Base-by-base conservation (phyloP, 176 grass and related monocot species). In the Pharus latifolius region DNA sequence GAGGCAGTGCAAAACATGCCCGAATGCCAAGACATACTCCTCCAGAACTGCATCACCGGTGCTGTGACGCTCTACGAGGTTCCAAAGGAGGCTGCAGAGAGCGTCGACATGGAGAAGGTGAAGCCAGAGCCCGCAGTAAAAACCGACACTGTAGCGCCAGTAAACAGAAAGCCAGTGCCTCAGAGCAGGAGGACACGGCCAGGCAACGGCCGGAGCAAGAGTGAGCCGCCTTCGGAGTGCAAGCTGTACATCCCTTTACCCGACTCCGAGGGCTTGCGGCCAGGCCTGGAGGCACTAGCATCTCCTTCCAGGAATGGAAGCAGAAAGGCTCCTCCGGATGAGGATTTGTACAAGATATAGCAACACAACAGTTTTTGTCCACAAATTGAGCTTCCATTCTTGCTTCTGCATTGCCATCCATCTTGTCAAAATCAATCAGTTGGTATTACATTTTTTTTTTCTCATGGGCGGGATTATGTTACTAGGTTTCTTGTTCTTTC, bases 241-340 rank as follows among this genome's bases (percentile, higher is more conserved):
- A 87, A 84, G 29, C 34, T 95, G 84, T 94, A 80, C 74, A 86
- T 88, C 50, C 84, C 84, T n/a, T 99, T 90, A 2, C 96, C 96
- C 0, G 90, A 91, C 49, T 88, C 87, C 0, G 75, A 90, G 16
- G 78, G 63, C 23, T 77, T 71, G 42, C 88, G 87, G 24, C 74
- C 42, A 2, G 70, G 67, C 20, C 49, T 77, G 73, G 80, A 83
- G 52, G 49, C 19, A 6, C 56, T 81, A 5, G 61, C 67, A 25
- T 60, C 60, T 14, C 47, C 61, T 70, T 77, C 59, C 19, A 47
- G 67, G 70, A 52, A 88, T 46, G 65, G 71, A 45, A 76, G 28
- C 44, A 51, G 42, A 42, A 70, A 62, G 29, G 80, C 79, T 64
- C 81, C 80, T 65, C 76, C 81, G 26, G 86, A 80, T 4, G 86